Conservation (phyloP, 192 early-diverging fungal genomes). For the Pecoramyces ruminantium region DNA sequence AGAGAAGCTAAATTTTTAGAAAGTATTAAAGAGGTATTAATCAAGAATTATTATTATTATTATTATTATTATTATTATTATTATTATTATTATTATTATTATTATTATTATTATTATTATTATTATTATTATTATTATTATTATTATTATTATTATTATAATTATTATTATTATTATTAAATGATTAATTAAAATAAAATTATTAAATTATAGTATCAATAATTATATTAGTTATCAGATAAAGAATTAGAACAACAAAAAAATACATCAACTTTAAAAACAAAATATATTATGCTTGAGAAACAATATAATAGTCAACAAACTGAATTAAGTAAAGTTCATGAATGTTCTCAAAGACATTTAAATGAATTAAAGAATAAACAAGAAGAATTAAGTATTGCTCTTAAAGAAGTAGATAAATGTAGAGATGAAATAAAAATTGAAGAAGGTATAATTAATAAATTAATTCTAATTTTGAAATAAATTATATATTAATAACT, state of each 20-base stretch:
- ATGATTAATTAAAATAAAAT: too few species aligned
- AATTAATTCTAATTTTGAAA: too few species aligned
- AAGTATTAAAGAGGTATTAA: not conserved
- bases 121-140: not conserved
- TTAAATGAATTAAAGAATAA: not conserved
- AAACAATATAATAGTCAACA: not conserved
- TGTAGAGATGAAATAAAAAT: not conserved
- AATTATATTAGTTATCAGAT: not conserved
- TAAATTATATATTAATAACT: too few species aligned
- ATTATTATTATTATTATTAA: not conserved
- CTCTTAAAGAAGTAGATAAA: not conserved
- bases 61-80: too few species aligned
- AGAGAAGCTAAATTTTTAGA: not conserved
- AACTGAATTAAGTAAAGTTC: not conserved
- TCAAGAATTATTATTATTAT: too few species aligned
- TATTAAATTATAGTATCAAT: too few species aligned
- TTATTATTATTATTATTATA: not conserved
- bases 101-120: not conserved
- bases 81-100: too few species aligned
- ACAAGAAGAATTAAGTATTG: not conserved
- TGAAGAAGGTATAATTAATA: not conserved
- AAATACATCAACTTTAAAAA: not conserved
- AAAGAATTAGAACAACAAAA: not conserved
- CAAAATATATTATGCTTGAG: not conserved
- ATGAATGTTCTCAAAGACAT: not conserved